Percentiles rank a stretch among this genome's conserved stretches.
These are phyloP conservation scores for Mucor indicus DNA, from an alignment of 371 early-diverging fungal species.

Conservation along the genomic window DNA sequence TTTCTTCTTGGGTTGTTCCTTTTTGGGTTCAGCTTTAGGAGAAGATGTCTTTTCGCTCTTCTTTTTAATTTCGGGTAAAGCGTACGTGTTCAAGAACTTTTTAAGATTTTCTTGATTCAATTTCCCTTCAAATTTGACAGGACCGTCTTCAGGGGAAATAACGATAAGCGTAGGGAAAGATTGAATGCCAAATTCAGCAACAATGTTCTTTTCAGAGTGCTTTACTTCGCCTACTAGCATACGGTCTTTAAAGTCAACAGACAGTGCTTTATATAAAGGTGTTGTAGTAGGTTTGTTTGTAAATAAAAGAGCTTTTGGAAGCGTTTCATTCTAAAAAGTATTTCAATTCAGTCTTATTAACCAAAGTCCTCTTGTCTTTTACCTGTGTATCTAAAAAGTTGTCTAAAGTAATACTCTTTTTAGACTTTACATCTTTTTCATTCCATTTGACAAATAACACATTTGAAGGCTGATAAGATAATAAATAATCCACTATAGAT, in stretches of 20 bases:
- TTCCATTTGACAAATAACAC: conserved; percentile 51
- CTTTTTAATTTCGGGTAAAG: conserved; percentile 26
- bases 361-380: conserved; percentile 3
- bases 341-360: conserved; percentile 1
- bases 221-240: conserved; percentile 75
- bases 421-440: conserved; percentile 47
- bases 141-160: conserved; percentile 39
- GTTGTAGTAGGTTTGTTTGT: conserved; percentile 72
- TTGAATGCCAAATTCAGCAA: conserved; percentile 54
- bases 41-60: conserved; percentile 16
- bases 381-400: conserved; percentile 54
- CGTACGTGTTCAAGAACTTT: conserved; percentile 59
- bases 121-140: conserved; percentile 41
- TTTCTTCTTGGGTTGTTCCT: conserved; percentile 10
- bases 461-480: conserved; percentile 58
- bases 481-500: conserved; percentile 69
- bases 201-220: conserved; percentile 46
- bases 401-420: conserved; percentile 52
- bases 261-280: conserved; percentile 82
- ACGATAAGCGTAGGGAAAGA: conserved; percentile 67
- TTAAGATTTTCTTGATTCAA: conserved; percentile 55
- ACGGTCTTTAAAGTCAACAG: conserved; percentile 68
- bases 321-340: conserved; percentile 32
- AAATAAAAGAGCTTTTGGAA: conserved; percentile 73
- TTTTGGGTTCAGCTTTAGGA: neutral